Evolutionary conservation across 441 rosid genomes (phyloP), one percentile per base, ranked within the genome.

Genomic region (Arabidopsis lyrata): DNA sequence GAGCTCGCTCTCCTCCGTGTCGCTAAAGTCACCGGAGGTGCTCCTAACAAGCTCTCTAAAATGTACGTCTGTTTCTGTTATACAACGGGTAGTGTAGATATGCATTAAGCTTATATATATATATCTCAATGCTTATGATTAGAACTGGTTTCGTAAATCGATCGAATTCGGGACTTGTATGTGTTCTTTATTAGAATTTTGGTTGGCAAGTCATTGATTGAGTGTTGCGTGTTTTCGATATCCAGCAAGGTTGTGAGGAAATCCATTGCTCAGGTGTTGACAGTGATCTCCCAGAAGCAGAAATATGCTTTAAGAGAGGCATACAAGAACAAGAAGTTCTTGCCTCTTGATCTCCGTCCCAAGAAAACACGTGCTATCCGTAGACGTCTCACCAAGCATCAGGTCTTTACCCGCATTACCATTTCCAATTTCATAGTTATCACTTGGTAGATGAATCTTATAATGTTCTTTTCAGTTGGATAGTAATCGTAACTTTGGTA

Each of bases 311-410:
- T 93, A 50, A 87, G 97, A 71, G 95, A 94, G 22, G 95, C 81
- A 4, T 94, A 91, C 72, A 87, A 87, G 82, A 91, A 82, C 32
- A 94, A 88, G 85, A 94, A 89, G 85, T 72, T 81, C 35, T 69
- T 91, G 81, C 98, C 98, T 5, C 98, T 94, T 34, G 97, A 94
- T 82, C 87, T 91, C 6, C 98, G 98, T 14, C 97, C 97, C 14
- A 94, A 94, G 87, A 94, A 91, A 82, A 94, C 98, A 71, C 86
- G 98, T 59, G 96, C 98, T 13, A 94, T 93, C 42, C 83, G 97
- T 8, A 80, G 93, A 68, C 87, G 90, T 68, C 96, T 94, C 44
- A 91, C 97, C 52, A 94, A 86, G 70, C 88, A 93, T 60, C 96
- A 93, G 96, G 97, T 77, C 9, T 45, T 7, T 45, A 45, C 20